Base-by-base conservation (phyloP, 352 stramenopile species). In the Discostella stelligera region DNA sequence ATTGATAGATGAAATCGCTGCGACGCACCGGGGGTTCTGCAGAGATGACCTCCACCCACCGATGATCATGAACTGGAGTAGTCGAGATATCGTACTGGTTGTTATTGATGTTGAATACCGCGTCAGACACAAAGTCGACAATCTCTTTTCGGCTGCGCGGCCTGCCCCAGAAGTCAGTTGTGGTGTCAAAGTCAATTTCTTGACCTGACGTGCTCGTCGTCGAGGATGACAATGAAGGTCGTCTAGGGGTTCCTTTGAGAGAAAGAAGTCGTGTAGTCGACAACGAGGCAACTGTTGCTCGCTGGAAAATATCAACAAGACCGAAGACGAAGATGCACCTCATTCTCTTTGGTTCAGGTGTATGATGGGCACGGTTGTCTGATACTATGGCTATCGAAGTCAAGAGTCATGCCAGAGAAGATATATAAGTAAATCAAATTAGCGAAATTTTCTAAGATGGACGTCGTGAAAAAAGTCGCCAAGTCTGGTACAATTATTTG, bases 21-120 rank as follows among this genome's bases (percentile, higher is more conserved):
- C 59, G 59, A 66, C 59, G 59, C 59, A 66, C 46, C 46, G 66
- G 66, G 10, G 66, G 66, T 18, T 74, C 66, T 27, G 49, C 66
- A n/a, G 66, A 74, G 39, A 74, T 74, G 25, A 74, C 66, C 21
- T 74, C 66, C 9, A 74, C 58, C 58, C 66, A 66, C 27, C 56
- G 66, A 18, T 52, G 25, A 46, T 50, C 27, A 32, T 32, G 27
- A 32, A 32, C 27, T 2, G 27, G 2, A 32, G 5, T 32, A 32
- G 27, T 6, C 5, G 27, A 32, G 27, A 44, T 0, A 44, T 44
- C 37, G 11, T 11, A 44, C 7, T 44, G 18, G 7, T 70, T 39
- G 16, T 55, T 18, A 4, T 64, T 30, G 52, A 39, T 32, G 41
- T 41, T 41, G 44, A 77, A 77, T 18, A 77, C 32, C 21, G 30